These are phyloP conservation scores for Stemphylium vesicarium DNA, from an alignment of 2,329 filamentous ascomycete genomes.

Conservation along the genomic window DNA sequence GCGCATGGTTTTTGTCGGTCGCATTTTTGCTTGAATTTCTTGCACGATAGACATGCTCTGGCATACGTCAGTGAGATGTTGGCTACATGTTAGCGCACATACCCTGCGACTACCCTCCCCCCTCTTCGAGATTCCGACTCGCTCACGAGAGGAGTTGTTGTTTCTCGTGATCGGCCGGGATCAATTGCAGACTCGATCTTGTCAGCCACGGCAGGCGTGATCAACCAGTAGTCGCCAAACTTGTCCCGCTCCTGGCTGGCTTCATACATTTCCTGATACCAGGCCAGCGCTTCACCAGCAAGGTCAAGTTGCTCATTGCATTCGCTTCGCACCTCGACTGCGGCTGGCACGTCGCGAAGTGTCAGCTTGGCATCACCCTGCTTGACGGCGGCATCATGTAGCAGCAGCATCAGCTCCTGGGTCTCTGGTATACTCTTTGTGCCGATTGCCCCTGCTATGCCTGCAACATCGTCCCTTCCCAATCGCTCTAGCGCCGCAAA, in stretches of 20 bases:
- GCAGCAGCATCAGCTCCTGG: conserved; percentile 68
- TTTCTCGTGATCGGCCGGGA: conserved; percentile 21
- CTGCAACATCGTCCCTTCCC: conserved; percentile 66
- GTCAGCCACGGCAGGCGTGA: conserved; percentile 55
- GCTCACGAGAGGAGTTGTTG: conserved; percentile 14
- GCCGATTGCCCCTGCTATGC: conserved; percentile 67
- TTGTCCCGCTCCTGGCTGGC: conserved; percentile 63
- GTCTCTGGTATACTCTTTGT: conserved; percentile 80
- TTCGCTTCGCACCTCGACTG: conserved; percentile 71
- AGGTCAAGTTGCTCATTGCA: conserved; percentile 71
- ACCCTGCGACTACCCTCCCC: conserved; percentile 16
- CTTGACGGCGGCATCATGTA: conserved; percentile 60
- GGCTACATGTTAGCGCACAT: not conserved
- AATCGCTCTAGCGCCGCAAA: conserved; percentile 70
- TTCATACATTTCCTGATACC: conserved; percentile 69
- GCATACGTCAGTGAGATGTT: not conserved
- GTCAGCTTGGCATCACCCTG: conserved; percentile 44
- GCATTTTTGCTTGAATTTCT: conserved; percentile 17
- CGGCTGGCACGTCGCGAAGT: conserved; percentile 69
- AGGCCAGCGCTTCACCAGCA: conserved; percentile 69
- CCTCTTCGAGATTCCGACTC: conserved; percentile 15
- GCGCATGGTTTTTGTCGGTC: conserved; percentile 17
- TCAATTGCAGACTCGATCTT: conserved; percentile 41
- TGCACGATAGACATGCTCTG: conserved; percentile 19
- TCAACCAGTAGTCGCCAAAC: conserved; percentile 71